Evolutionary conservation across 768 basidiomycete genomes (phyloP).

Genomic region (Russula ochroleuca): DNA sequence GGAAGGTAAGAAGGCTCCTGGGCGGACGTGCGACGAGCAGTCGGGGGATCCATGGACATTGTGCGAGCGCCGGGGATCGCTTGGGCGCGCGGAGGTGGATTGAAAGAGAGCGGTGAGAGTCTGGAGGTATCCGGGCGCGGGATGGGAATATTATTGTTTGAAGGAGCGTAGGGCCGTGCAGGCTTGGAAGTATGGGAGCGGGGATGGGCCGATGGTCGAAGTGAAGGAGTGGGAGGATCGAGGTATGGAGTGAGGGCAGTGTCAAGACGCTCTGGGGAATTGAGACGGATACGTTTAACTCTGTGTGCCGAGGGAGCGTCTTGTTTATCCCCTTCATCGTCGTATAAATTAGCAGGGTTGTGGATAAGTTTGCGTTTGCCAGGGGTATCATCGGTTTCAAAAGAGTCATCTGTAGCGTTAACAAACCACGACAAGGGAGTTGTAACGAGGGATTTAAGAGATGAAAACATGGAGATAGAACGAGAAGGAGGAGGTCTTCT

Average conservation of each 20-base stretch:
- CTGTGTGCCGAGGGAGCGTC: slow-evolving; percentile 11
- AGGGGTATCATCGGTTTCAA: slow-evolving; percentile 33
- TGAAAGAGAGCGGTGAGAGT: slow-evolving; percentile 13
- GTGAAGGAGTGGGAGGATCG: slow-evolving; percentile 26
- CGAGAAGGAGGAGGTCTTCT: slow-evolving; percentile 29
- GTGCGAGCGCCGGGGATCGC: slow-evolving; percentile 43
- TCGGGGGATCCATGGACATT: slow-evolving; percentile 66
- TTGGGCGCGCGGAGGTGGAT: slow-evolving; percentile 6
- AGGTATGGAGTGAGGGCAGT: slow-evolving; percentile 14
- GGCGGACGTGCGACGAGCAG: slow-evolving; percentile 27
- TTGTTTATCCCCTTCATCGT: slow-evolving; percentile 26
- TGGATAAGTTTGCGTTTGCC: slow-evolving; percentile 35
- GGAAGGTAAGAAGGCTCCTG: slow-evolving; percentile 30
- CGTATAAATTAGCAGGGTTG: slow-evolving; percentile 6
- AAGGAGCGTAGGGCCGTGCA: slow-evolving; percentile 18
- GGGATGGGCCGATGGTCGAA: slow-evolving; percentile 10
- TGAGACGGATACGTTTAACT: slow-evolving; percentile 33
- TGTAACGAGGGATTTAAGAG: slow-evolving; percentile 37
- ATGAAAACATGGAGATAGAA: slow-evolving; percentile 34
- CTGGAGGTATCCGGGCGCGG: slow-evolving; percentile 26
- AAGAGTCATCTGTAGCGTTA: slow-evolving; percentile 25
- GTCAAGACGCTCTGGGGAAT: slow-evolving; percentile 14
- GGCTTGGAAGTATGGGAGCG: slow-evolving; percentile 14
- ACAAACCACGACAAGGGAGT: slow-evolving; percentile 36
- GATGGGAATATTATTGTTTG: slow-evolving; percentile 22